phyloP scores from a whole-genome alignment of 2,329 filamentous ascomycete species.

The Colletotrichum trifolii region DNA sequence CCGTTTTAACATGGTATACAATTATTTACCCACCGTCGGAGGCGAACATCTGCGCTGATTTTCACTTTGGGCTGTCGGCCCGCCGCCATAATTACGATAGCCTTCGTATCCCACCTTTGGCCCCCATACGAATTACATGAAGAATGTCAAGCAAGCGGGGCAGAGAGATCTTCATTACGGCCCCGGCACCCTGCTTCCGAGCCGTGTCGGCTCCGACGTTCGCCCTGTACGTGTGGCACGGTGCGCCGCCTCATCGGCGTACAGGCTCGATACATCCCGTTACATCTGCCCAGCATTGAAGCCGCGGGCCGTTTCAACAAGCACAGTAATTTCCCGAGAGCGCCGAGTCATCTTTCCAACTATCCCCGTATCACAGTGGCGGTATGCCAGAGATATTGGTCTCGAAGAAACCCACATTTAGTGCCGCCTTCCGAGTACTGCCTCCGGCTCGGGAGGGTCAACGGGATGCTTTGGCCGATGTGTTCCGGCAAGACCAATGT shows the following conservation, averaged over 20 bases:
- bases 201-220: constrained; percentile 17
- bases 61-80: no score
- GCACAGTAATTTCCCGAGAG: background rate
- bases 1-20: background rate
- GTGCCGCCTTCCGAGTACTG: background rate
- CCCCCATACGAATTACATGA: constrained; percentile 19
- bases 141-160: constrained; percentile 16
- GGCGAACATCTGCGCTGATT: no score
- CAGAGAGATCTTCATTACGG: constrained; percentile 3
- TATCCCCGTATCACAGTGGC: background rate
- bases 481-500: background rate
- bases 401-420: background rate
- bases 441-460: background rate
- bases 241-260: no score
- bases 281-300: background rate
- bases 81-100: constrained; percentile 11
- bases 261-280: background rate
- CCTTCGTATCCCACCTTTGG: constrained; percentile 25
- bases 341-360: constrained; percentile 1
- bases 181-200: constrained; percentile 20
- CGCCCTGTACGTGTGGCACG: no score
- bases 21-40: no score
- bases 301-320: background rate
- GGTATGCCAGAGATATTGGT: background rate
- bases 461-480: background rate